Base-by-base conservation (phyloP, 768 basidiomycete species). In the Rhizopogon vesiculosus region DNA sequence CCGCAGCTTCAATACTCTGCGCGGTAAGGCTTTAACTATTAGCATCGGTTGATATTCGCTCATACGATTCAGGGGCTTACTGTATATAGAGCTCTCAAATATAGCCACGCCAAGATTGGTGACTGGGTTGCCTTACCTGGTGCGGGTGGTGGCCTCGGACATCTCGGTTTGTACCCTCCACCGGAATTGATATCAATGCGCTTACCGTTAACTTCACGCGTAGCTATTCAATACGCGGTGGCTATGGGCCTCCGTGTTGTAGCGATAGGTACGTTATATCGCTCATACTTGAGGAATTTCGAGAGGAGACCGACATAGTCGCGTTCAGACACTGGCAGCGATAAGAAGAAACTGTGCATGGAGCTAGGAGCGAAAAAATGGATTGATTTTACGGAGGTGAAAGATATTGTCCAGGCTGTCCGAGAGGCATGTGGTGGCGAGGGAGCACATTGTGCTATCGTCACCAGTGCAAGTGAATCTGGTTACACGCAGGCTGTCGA, bases 71-170 rank as follows among this genome's bases (percentile, higher is more conserved):
- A 87, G 86, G 90, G 89, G 45, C 75, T 95, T 19, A 94, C 93
- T 3, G 89, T 90, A 1, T 95, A 92, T 65, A 86, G 89, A 56
- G 93, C 91, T 0, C 73, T 95, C 61, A 94, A 93, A 69, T 78
- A 87, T 66, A 79, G 82, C 51, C 73, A 80, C 53, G 78, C 83
- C 7, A 75, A 70, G 29, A 79, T 84, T 7, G 88, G 91, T 31
- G 83, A 95, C 54, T 90, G 84, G 83, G 74, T 91, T 57, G 86
- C 84, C 19, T 73, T 93, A 45, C 84, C 87, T 10, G 89, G 89
- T 43, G 89, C 89, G 2, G 89, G 88, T 3, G 88, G 88, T 54
- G 90, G 91, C 13, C 83, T 93, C 33, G 92, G 91, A 7, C 89
- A 92, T 72, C 78, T 95, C 31, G 89, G 81, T 84, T 54, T 29